Conservation (phyloP, 148 eudicot genomes). For the Silene latifolia region DNA sequence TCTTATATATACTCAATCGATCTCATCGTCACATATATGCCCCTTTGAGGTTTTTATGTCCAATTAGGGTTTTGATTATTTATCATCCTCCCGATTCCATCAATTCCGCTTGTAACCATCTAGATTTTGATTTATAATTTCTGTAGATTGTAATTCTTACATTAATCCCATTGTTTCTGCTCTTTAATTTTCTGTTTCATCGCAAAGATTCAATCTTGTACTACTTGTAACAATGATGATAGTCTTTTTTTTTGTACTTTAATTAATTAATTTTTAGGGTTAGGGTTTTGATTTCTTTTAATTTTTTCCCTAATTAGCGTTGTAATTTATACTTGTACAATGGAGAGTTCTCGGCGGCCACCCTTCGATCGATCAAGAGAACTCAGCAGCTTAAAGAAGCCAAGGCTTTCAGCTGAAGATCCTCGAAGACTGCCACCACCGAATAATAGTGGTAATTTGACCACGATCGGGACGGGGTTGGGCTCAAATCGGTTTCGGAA, state of each 20-base stretch:
- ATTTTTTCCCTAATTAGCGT: neutral
- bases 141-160: neutral
- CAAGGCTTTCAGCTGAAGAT: constrained; percentile 41
- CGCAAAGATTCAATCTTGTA: constrained; percentile 22
- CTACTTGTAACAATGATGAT: constrained; percentile 11
- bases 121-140: neutral
- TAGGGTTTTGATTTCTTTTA: constrained; percentile 34
- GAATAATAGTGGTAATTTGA: constrained; percentile 20
- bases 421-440: constrained; percentile 29
- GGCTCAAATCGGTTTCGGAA: constrained; percentile 26
- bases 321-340: constrained; percentile 37
- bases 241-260: neutral
- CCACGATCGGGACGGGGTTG: constrained; percentile 14
- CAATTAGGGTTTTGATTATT: constrained; percentile 20
- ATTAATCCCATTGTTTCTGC: constrained; percentile 9
- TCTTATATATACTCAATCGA: neutral
- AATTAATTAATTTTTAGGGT: constrained; percentile 21
- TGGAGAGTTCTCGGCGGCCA: constrained; percentile 75
- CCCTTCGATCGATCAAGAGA: constrained; percentile 64
- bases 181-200: neutral
- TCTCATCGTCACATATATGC: neutral
- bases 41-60: constrained; percentile 3
- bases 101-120: constrained; percentile 6
- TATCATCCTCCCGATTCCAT: neutral
- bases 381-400: constrained; percentile 57